Evolutionary conservation across 2,329 filamentous ascomycete genomes (phyloP).

Genomic region (Pleurostoma richardsiae): DNA sequence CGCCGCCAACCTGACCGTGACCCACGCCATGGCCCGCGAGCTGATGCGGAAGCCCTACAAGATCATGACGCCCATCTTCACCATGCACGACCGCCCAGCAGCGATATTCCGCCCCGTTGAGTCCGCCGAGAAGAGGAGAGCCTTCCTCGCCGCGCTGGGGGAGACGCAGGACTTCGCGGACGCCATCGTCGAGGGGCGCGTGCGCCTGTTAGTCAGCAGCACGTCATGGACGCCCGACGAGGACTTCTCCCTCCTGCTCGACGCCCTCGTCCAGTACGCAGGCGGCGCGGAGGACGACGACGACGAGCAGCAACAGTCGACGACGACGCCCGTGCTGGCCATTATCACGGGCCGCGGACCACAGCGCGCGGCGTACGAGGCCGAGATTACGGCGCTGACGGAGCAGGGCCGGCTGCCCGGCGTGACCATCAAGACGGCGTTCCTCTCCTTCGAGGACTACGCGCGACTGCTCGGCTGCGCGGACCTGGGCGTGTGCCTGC

Average conservation of each 20-base stretch:
- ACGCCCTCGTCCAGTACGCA: conserved; percentile 74
- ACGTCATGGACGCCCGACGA: conserved; percentile 98
- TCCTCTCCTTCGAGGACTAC: conserved; percentile 81
- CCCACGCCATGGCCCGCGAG: conserved; percentile 77
- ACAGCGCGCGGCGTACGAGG: conserved; percentile 70
- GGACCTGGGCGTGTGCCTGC: conserved; percentile 84
- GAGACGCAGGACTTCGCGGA: conserved; percentile 57
- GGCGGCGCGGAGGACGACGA: conserved; percentile 21
- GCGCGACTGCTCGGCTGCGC: conserved; percentile 77
- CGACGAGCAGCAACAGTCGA: neutral
- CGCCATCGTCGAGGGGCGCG: conserved; percentile 51
- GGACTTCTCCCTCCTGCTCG: conserved; percentile 83
- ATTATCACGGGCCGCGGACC: conserved; percentile 96
- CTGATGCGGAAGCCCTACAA: conserved; percentile 60
- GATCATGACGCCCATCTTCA: conserved; percentile 59
- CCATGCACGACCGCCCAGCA: conserved; percentile 83
- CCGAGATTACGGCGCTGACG: conserved; percentile 57
- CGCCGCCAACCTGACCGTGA: conserved; percentile 78
- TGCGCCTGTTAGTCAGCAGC: conserved; percentile 77
- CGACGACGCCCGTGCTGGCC: conserved; percentile 65
- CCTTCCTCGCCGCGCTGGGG: conserved; percentile 61
- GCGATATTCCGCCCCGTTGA: conserved; percentile 71
- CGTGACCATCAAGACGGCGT: conserved; percentile 73
- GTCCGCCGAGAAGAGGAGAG: conserved; percentile 35
- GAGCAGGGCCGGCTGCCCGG: conserved; percentile 59